A percentile compares a stretch with the other conserved stretches of the same genome.
phyloP scores from a whole-genome alignment of 2,329 filamentous ascomycete genomes.

The Diplodia scrobiculata region DNA sequence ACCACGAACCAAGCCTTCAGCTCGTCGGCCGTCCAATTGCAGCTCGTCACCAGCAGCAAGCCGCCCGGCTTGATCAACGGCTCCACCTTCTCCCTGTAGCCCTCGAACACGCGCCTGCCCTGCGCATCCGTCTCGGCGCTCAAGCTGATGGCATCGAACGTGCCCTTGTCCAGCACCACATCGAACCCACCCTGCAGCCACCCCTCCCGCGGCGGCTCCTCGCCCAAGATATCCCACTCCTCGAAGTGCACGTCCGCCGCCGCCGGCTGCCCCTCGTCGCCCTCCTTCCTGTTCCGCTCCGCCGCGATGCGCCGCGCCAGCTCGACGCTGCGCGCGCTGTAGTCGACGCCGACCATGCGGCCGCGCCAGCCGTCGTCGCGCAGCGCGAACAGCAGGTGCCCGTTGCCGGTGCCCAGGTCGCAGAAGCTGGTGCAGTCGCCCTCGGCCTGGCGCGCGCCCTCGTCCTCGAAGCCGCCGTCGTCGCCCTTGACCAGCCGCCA shows the following conservation, averaged over 20 bases:
- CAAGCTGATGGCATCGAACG: conserved; percentile 93
- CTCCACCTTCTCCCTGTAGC: conserved; percentile 70
- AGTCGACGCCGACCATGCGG: conserved; percentile 82
- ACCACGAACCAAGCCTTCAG: conserved; percentile 75
- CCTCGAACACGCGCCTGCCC: conserved; percentile 68
- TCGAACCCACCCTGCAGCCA: conserved; percentile 69
- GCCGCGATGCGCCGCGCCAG: conserved; percentile 66
- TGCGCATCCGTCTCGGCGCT: conserved; percentile 56
- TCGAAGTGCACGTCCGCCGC: conserved; percentile 52
- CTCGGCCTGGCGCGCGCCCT: conserved; percentile 33
- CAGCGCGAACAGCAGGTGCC: conserved; percentile 82
- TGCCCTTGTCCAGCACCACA: conserved; percentile 95
- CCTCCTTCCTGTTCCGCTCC: conserved; percentile 32
- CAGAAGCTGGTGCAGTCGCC: conserved; percentile 60
- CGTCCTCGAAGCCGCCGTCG: conserved; percentile 28
- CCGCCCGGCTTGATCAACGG: conserved; percentile 70
- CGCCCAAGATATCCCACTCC: conserved; percentile 56
- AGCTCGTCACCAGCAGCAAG: conserved; percentile 84
- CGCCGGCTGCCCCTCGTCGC: conserved; percentile 32
- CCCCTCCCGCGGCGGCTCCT: conserved; percentile 54
- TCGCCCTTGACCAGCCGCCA: conserved; percentile 48
- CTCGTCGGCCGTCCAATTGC: conserved; percentile 96
- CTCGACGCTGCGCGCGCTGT: conserved; percentile 72
- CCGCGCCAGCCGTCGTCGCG: conserved; percentile 69
- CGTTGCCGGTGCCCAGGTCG: conserved; percentile 93